A percentile compares a stretch with the other conserved stretches of the same genome.
Conservation (phyloP, 1,284 basidiomycete species). For the Microbotryomycetes sp. region DNA sequence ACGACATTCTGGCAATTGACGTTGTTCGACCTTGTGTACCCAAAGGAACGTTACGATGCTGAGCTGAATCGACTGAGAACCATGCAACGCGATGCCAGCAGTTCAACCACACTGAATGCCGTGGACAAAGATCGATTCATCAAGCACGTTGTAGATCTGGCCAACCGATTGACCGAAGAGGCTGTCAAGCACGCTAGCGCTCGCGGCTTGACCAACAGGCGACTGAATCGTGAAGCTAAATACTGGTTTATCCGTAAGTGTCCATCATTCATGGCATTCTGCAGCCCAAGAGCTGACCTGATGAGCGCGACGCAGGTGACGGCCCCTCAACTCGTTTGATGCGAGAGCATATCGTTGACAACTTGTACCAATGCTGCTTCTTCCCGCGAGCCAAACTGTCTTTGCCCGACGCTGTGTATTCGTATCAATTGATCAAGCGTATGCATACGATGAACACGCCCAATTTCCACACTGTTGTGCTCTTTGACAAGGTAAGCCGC, state of each 20-base stretch:
- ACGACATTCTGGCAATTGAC: constrained; percentile 91
- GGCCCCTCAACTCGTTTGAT: constrained; percentile 7
- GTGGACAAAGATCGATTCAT: constrained; percentile 27
- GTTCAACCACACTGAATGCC: neutral
- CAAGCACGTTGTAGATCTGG: constrained; percentile 33
- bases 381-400: constrained; percentile 86
- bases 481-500: constrained; percentile 68
- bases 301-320: neutral
- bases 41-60: constrained; percentile 44
- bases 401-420: constrained; percentile 92
- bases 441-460: constrained; percentile 79
- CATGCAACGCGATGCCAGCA: constrained; percentile 30
- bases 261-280: neutral
- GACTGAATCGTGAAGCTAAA: constrained; percentile 69
- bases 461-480: constrained; percentile 76
- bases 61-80: constrained; percentile 43
- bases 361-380: constrained; percentile 82
- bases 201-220: constrained; percentile 45
- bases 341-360: constrained; percentile 52
- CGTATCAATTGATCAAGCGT: constrained; percentile 81
- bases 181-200: constrained; percentile 33
- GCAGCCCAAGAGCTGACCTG: neutral
- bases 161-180: constrained; percentile 37
- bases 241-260: constrained; percentile 63
- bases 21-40: constrained; percentile 75